A percentile compares a stretch with the other conserved stretches of the same genome.
Evolutionary conservation across 2,329 filamentous ascomycete species (phyloP).

Genomic region (Colletotrichum graminicola): DNA sequence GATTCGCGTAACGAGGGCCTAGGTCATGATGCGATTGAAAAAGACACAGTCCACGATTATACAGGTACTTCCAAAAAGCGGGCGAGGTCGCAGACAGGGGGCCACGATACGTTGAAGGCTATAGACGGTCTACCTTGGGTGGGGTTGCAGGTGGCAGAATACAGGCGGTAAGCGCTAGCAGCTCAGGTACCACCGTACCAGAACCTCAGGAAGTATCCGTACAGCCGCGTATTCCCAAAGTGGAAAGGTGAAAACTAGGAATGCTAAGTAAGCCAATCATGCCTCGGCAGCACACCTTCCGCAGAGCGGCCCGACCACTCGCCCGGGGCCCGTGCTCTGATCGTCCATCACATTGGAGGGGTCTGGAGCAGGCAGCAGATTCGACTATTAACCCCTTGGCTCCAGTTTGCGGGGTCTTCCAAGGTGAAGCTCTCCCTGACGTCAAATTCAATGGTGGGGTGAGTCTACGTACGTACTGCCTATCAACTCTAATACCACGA

Average conservation of each 20-base stretch:
- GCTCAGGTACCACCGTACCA: neutral
- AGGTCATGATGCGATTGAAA: conserved; percentile 16
- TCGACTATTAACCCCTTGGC: neutral
- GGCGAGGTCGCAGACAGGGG: neutral
- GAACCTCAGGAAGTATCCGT: too few relatives aligned
- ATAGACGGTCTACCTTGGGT: neutral
- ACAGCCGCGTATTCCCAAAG: conserved; percentile 5
- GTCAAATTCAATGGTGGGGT: conserved; percentile 41
- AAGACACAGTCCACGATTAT: neutral
- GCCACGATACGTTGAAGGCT: conserved; percentile 11
- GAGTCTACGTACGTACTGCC: conserved; percentile 16
- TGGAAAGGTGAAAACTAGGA: conserved; percentile 1
- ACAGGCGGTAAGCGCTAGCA: conserved; percentile 11
- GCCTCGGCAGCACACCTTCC: neutral
- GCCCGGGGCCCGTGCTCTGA: conserved; percentile 33
- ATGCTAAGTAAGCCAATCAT: conserved; percentile 3
- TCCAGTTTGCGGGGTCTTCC: conserved; percentile 36
- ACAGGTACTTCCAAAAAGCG: neutral
- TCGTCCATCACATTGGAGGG: conserved; percentile 10
- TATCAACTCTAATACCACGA: conserved; percentile 24
- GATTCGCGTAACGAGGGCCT: neutral
- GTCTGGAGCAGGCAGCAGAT: neutral
- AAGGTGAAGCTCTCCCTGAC: conserved; percentile 38
- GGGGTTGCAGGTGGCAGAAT: conserved; percentile 27
- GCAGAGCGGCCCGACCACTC: conserved; percentile 35